These are phyloP conservation scores for Coemansia sp. DNA, from an alignment of 192 early-diverging fungal species.

Conservation along the genomic window DNA sequence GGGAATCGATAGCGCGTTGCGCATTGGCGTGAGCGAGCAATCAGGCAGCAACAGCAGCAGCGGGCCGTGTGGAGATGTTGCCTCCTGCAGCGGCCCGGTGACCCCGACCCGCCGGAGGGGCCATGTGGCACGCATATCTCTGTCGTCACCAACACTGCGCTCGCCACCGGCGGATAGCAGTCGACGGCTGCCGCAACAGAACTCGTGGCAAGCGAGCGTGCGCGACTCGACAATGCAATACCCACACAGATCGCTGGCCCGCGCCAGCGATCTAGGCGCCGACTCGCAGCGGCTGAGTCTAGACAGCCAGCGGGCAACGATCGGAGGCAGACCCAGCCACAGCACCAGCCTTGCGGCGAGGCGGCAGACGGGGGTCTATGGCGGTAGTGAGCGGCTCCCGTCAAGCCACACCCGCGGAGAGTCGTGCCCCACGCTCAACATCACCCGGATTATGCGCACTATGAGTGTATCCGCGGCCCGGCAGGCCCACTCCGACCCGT, in stretches of 20 bases:
- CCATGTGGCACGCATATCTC: constrained; percentile 7
- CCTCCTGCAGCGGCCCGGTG: neutral
- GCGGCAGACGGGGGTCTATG: neutral
- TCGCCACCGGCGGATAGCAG: constrained; percentile 3
- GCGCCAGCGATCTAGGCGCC: neutral
- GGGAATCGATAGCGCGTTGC: neutral
- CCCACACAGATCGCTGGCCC: neutral
- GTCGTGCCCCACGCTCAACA: constrained; percentile 40
- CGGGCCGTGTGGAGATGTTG: no score
- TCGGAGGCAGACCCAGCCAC: no score
- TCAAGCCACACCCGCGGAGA: constrained; percentile 30
- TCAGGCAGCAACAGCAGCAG: no score
- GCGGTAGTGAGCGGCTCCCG: constrained; percentile 11
- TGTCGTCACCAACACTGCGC: constrained; percentile 18
- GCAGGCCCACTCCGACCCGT: neutral
- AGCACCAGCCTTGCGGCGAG: constrained; percentile 1
- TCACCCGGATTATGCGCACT: constrained; percentile 44
- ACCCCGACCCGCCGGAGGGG: neutral
- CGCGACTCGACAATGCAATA: neutral
- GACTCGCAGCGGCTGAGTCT: constrained; percentile 26
- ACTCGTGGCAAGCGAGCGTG: neutral
- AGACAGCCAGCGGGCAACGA: constrained; percentile 31
- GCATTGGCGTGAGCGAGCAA: neutral
- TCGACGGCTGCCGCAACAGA: neutral
- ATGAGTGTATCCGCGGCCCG: constrained; percentile 28